Percentiles rank a stretch among this genome's conserved stretches.
Evolutionary conservation across 2,329 filamentous ascomycete species (phyloP).

Genomic region (Alternaria sp.): DNA sequence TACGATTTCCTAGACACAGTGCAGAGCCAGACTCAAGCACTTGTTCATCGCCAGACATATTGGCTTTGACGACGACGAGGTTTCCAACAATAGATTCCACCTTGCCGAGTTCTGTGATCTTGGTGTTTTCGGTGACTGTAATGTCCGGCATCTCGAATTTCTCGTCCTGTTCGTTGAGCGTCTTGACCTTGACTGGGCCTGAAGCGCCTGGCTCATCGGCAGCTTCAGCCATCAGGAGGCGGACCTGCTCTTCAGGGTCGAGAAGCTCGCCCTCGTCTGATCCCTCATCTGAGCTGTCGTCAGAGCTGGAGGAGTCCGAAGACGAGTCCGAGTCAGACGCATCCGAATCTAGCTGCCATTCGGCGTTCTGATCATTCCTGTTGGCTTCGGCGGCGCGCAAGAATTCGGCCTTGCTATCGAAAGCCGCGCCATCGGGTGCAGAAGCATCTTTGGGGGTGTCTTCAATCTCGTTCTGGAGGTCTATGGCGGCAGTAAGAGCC

Average conservation of each 20-base stretch:
- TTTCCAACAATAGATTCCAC: constrained; percentile 82
- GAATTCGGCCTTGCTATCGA: constrained; percentile 52
- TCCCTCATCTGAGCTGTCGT: constrained; percentile 63
- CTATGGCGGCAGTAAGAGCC: constrained; percentile 23
- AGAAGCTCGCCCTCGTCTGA: constrained; percentile 71
- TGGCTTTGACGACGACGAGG: constrained; percentile 79
- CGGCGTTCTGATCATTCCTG: constrained; percentile 66
- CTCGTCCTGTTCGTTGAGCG: constrained; percentile 77
- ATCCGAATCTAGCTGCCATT: constrained; percentile 79
- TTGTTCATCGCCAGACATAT: constrained; percentile 79
- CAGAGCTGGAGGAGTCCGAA: constrained; percentile 57
- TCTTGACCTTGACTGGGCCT: constrained; percentile 69
- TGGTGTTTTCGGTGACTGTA: constrained; percentile 77
- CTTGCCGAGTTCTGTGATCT: constrained; percentile 76
- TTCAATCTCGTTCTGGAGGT: constrained; percentile 19
- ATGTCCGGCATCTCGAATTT: constrained; percentile 73
- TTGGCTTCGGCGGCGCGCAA: constrained; percentile 55
- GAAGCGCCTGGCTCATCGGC: constrained; percentile 81
- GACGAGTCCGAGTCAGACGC: constrained; percentile 65
- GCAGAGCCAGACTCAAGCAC: constrained; percentile 86
- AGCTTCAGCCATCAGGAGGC: constrained; percentile 84
- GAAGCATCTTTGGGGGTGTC: constrained; percentile 4
- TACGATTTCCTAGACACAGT: constrained; percentile 78
- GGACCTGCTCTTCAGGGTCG: constrained; percentile 81
- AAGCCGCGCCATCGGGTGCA: constrained; percentile 3